These are phyloP conservation scores for Toxoplasma gondii DNA, from an alignment of 169 alveolate genomes.

Conservation along the genomic window DNA sequence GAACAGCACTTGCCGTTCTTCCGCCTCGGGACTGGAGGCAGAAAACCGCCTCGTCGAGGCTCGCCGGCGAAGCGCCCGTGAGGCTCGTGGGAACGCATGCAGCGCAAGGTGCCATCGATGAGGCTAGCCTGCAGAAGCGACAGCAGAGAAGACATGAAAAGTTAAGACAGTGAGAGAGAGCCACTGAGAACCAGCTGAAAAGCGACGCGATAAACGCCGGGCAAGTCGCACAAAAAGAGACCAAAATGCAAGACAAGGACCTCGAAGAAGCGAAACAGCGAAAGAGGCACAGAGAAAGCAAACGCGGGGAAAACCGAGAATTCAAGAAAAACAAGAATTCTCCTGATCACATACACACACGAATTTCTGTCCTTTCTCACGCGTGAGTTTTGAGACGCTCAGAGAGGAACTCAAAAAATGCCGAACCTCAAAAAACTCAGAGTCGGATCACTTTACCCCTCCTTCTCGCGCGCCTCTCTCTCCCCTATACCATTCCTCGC, in stretches of 20 bases:
- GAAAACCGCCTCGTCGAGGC: neutral
- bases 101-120: neutral
- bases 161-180: too few species aligned
- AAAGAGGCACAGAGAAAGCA: too few species aligned
- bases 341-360: too few species aligned
- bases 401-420: too few species aligned
- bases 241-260: too few species aligned
- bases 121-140: neutral
- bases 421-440: too few species aligned
- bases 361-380: neutral
- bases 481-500: too few species aligned
- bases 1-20: neutral
- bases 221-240: neutral
- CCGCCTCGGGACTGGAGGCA: neutral
- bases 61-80: constrained; percentile 33
- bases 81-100: constrained; percentile 14
- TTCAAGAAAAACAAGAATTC: too few species aligned
- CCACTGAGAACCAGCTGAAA: neutral
- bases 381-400: neutral
- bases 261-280: too few species aligned
- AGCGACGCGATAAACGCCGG: neutral
- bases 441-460: neutral
- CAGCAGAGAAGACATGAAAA: neutral
- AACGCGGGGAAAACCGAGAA: too few species aligned
- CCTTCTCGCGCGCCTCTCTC: too few species aligned